phyloP scores from a whole-genome alignment of 441 rosid genomes.

The Jatropha podagrica region DNA sequence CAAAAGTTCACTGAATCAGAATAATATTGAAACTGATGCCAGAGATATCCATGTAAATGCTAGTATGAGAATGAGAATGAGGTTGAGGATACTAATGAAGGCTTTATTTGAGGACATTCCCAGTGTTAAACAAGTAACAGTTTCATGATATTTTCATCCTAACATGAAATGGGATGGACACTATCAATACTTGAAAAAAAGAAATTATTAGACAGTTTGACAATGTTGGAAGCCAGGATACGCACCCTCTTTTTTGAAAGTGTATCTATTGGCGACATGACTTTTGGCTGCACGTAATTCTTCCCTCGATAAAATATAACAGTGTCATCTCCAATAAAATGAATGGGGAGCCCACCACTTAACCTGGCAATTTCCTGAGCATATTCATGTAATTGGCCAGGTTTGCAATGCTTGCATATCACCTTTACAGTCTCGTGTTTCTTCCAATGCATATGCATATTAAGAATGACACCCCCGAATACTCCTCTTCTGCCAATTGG shows the following conservation, averaged over 20 bases:
- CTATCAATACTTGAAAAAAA: not conserved
- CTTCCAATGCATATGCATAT: slow-evolving; percentile 95
- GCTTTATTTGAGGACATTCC: not conserved
- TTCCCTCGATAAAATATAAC: slow-evolving; percentile 88
- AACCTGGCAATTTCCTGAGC: slow-evolving; percentile 80
- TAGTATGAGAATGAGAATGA: slow-evolving; percentile 2
- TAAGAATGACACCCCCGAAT: slow-evolving; percentile 86
- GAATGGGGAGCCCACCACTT: slow-evolving; percentile 88
- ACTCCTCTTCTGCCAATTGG: slow-evolving; percentile 63
- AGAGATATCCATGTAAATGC: not conserved
- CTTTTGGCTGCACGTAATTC: slow-evolving; percentile 84
- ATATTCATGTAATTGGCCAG: slow-evolving; percentile 68
- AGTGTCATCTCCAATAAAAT: slow-evolving; percentile 67
- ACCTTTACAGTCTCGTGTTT: slow-evolving; percentile 92
- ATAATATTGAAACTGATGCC: slow-evolving; percentile 1
- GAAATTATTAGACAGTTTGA: not conserved
- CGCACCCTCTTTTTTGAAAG: slow-evolving; percentile 78
- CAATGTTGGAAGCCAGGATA: slow-evolving; percentile 7
- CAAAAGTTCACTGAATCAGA: not conserved
- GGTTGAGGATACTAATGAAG: not conserved
- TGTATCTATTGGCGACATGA: slow-evolving; percentile 91
- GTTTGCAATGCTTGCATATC: slow-evolving; percentile 76
- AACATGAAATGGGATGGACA: not conserved
- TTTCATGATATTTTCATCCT: slow-evolving; percentile 9
- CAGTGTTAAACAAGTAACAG: not conserved